Evolutionary conservation across 2,329 filamentous ascomycete species (phyloP).

Genomic region (Daldinia sp.): DNA sequence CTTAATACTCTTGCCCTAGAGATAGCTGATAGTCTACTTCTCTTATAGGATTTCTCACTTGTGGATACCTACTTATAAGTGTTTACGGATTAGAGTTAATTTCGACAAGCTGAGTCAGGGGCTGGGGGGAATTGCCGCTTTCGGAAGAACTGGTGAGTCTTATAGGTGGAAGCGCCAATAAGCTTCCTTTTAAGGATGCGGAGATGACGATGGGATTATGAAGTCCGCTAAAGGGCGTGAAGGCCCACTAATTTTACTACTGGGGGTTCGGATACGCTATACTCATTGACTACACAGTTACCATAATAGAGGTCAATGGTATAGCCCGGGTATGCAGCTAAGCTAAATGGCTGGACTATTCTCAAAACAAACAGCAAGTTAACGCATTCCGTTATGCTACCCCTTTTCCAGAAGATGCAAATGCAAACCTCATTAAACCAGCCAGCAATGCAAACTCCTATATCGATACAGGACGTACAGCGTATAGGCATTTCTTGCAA

Average conservation of each 20-base stretch:
- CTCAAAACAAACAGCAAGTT: neutral
- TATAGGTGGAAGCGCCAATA: slow-evolving; percentile 1
- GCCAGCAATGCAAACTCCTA: neutral
- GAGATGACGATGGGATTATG: slow-evolving; percentile 10
- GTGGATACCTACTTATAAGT: neutral
- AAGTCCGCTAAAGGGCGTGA: slow-evolving; percentile 13
- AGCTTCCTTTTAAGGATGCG: neutral
- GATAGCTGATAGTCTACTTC: neutral
- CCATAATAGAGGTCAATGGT: neutral
- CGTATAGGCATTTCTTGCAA: neutral
- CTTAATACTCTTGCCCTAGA: neutral
- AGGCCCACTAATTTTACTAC: slow-evolving; percentile 20
- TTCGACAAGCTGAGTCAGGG: slow-evolving; percentile 1
- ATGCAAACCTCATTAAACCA: neutral
- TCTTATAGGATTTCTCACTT: neutral
- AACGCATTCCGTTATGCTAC: neutral
- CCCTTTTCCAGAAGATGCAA: neutral
- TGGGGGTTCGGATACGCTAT: neutral
- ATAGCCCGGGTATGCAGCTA: neutral
- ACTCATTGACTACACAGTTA: neutral
- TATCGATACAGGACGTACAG: neutral
- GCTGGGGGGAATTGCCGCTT: slow-evolving; percentile 5
- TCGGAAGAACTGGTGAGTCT: slow-evolving; percentile 12
- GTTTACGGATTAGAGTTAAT: neutral
- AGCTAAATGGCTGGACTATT: neutral